Conservation (phyloP, 306 rosid species). For the Carpinus fangiana region DNA sequence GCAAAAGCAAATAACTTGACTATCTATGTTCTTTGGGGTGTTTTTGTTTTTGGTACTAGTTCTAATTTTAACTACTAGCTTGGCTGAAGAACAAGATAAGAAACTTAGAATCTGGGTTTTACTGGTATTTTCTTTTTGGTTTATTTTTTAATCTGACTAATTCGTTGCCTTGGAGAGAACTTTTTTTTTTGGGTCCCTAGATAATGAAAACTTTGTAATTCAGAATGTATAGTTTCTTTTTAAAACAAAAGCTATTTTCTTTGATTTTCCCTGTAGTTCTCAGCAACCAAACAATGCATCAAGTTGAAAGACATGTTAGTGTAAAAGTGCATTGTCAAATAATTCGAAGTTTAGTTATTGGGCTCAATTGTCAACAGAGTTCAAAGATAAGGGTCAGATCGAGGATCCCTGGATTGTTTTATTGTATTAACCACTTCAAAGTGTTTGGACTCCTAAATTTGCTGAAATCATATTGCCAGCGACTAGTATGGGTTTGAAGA, state of each 20-base stretch:
- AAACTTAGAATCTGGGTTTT: background rate
- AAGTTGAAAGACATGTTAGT: slow-evolving; percentile 23
- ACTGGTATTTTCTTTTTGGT: background rate
- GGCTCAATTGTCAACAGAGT: slow-evolving; percentile 26
- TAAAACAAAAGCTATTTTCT: background rate
- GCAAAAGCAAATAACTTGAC: background rate
- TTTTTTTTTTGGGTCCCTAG: background rate
- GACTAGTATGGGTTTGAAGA: slow-evolving; percentile 32
- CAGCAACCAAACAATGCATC: slow-evolving; percentile 1
- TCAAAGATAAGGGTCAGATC: slow-evolving; percentile 14
- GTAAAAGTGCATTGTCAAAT: slow-evolving; percentile 9
- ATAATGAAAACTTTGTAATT: background rate
- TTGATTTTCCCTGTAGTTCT: slow-evolving; percentile 9
- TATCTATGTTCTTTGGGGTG: slow-evolving; percentile 8
- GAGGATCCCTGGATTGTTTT: slow-evolving; percentile 13
- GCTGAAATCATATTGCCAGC: slow-evolving; percentile 21
- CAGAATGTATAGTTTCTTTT: background rate
- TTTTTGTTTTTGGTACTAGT: slow-evolving; percentile 15
- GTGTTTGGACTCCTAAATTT: slow-evolving; percentile 25
- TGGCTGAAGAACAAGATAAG: background rate
- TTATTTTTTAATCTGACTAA: background rate
- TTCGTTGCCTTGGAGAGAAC: background rate
- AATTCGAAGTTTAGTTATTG: slow-evolving; percentile 14
- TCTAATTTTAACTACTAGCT: slow-evolving; percentile 21
- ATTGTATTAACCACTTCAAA: slow-evolving; percentile 12